Base-by-base conservation (phyloP, 371 early-diverging fungal genomes). In the Batkoa obscura region DNA sequence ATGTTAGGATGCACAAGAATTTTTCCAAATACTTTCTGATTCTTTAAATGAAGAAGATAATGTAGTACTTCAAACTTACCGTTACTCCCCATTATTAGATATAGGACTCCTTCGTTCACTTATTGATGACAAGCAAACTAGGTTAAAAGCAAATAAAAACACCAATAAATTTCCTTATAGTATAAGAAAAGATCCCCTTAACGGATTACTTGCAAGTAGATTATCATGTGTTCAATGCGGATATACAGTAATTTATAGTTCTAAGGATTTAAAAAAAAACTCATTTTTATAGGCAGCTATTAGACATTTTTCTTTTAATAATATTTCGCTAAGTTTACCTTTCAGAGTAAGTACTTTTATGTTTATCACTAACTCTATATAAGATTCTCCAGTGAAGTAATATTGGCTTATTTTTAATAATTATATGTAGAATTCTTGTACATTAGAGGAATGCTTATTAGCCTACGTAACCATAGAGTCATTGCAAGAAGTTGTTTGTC, bases 1-100 rank as follows among this genome's bases (percentile, higher is more conserved):
- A 23, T 23, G 23, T 47, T 57, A 93, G 80, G 94, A 94, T 66
- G 94, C 93, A 0, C 94, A 94, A 62, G 94, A 94, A 62, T 73
- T 92, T 23, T 86, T 92, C 57, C 88, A 89, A 64, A 74, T 90
- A 5, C 80, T 94, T 12, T 84, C 88, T 6, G 77, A 80, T 43
- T 74, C 82, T 36, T 61, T 94, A 4, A 78, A 82, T 5, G 71
- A 78, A 2, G 92, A 92, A 59, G 82, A 78, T 60, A 68, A 47
- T 13, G 43, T 23, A 0, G 39, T 59, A 59, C 15, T 60, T 53
- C 43, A 67, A 56, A 38, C 17, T 32, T 35, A 52, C 37, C 33
- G 61, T 58, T 38, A 61, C 56, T 23, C 60, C 53, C 42, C 66
- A 55, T 13, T 58, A 53, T 35, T 54, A 55, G 60, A 63, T 56